A percentile compares a stretch with the other conserved stretches of the same genome.
Evolutionary conservation across 2,329 filamentous ascomycete species (phyloP).

Genomic region (Penicillium sp.): DNA sequence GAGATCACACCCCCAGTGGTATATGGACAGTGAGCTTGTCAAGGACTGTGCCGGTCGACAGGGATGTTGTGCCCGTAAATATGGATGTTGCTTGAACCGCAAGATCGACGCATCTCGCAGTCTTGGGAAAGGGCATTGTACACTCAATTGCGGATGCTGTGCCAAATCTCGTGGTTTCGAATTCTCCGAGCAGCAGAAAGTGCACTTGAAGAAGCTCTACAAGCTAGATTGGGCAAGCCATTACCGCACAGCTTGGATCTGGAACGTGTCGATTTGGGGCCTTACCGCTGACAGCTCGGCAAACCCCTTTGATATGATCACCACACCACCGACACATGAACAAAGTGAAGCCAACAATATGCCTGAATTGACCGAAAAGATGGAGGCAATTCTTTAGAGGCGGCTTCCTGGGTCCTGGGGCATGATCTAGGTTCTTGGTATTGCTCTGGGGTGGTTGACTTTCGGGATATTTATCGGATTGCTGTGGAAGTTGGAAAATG

Average conservation of each 20-base stretch:
- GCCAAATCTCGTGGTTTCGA: background rate
- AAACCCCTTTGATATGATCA: constrained; percentile 1
- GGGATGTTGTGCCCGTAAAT: constrained; percentile 4
- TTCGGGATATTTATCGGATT: too few species aligned
- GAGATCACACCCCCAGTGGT: constrained; percentile 13
- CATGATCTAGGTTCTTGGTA: too few species aligned
- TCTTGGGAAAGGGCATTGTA: background rate
- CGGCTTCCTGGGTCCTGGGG: too few species aligned
- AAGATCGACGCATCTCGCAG: background rate
- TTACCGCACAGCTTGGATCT: too few species aligned
- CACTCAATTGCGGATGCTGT: background rate
- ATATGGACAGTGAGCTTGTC: constrained; percentile 7
- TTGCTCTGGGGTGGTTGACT: too few species aligned
- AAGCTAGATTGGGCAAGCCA: too few species aligned
- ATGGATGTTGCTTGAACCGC: background rate
- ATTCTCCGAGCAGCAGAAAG: background rate
- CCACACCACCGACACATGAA: background rate
- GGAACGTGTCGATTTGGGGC: constrained; percentile 1
- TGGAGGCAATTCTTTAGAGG: too few species aligned
- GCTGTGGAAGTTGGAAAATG: too few species aligned
- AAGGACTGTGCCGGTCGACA: background rate
- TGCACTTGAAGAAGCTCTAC: too few species aligned
- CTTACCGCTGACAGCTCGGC: background rate
- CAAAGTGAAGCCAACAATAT: background rate
- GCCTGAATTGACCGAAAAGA: too few species aligned